Evolutionary conservation across 345 rosid genomes (phyloP).

Genomic region (Linum lewisii): DNA sequence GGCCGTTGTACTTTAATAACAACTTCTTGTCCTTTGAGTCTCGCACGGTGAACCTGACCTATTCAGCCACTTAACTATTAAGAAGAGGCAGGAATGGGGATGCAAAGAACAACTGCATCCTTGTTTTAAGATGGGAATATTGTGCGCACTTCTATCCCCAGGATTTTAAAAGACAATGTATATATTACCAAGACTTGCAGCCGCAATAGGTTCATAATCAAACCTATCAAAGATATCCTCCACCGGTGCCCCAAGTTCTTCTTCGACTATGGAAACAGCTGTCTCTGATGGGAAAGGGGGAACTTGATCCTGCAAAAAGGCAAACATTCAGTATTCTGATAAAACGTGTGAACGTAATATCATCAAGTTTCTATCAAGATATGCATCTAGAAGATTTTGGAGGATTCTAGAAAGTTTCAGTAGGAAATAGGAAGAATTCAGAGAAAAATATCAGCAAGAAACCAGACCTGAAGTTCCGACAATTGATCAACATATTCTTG

Average conservation of each 20-base stretch:
- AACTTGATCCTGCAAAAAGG: constrained; percentile 78
- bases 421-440: not conserved
- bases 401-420: not conserved
- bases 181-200: constrained; percentile 89
- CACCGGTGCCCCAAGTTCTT: constrained; percentile 82
- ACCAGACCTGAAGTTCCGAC: constrained; percentile 86
- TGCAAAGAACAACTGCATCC: not conserved
- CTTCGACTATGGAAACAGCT: constrained; percentile 71
- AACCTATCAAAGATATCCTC: constrained; percentile 60
- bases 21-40: constrained; percentile 78
- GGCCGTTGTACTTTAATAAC: constrained; percentile 97
- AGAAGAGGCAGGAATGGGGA: constrained; percentile 2
- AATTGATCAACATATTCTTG: constrained; percentile 96
- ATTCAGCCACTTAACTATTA: constrained; percentile 7
- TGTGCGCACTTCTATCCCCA: no score
- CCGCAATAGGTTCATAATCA: constrained; percentile 93
- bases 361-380: not conserved
- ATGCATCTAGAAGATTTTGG: not conserved
- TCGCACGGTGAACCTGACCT: constrained; percentile 98
- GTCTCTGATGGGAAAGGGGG: constrained; percentile 96
- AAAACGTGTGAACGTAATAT: no score
- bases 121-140: not conserved
- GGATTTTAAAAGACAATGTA: not conserved
- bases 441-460: constrained; percentile 3
- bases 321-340: constrained; percentile 6